phyloP scores from a whole-genome alignment of 495 filamentous ascomycete genomes.

The Talaromyces stipitatus region DNA sequence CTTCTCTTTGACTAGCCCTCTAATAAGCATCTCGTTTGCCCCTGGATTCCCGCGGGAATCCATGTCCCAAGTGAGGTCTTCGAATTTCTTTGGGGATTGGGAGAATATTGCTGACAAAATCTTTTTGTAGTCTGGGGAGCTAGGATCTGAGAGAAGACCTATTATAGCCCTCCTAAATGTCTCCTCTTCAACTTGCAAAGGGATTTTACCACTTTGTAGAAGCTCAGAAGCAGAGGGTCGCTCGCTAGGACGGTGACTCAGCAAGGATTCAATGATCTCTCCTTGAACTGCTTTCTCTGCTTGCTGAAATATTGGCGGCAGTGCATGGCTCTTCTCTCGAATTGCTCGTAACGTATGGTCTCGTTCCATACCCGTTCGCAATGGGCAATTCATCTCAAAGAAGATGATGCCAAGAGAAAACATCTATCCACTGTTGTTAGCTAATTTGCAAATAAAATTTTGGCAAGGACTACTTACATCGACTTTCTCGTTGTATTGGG shows the following conservation, averaged over 20 bases:
- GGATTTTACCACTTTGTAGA: slow-evolving; percentile 78
- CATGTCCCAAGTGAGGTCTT: slow-evolving; percentile 85
- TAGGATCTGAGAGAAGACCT: slow-evolving; percentile 64
- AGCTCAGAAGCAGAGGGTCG: slow-evolving; percentile 83
- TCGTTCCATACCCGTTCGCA: slow-evolving; percentile 83
- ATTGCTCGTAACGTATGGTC: slow-evolving; percentile 65
- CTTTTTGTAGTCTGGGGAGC: slow-evolving; percentile 82
- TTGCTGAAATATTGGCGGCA: slow-evolving; percentile 71
- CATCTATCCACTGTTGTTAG: slow-evolving; percentile 50
- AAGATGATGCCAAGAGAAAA: slow-evolving; percentile 96
- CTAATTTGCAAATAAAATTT: slow-evolving; percentile 7
- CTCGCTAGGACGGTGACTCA: slow-evolving; percentile 72
- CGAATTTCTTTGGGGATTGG: slow-evolving; percentile 61
- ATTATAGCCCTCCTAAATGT: slow-evolving; percentile 75
- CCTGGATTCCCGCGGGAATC: slow-evolving; percentile 43
- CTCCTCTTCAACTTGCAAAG: slow-evolving; percentile 86
- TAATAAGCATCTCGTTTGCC: slow-evolving; percentile 61
- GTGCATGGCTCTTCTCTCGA: slow-evolving; percentile 54
- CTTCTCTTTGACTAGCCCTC: slow-evolving; percentile 66
- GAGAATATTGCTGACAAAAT: slow-evolving; percentile 80
- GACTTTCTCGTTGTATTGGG: slow-evolving; percentile 84
- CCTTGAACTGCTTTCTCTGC: slow-evolving; percentile 65
- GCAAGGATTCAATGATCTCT: slow-evolving; percentile 68
- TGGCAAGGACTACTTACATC: slow-evolving; percentile 55
- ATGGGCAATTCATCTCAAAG: slow-evolving; percentile 89